Evolutionary conservation across 176 grass and related monocot species (phyloP), one percentile per base, ranked within the genome.

Genomic region (Oryza punctata): DNA sequence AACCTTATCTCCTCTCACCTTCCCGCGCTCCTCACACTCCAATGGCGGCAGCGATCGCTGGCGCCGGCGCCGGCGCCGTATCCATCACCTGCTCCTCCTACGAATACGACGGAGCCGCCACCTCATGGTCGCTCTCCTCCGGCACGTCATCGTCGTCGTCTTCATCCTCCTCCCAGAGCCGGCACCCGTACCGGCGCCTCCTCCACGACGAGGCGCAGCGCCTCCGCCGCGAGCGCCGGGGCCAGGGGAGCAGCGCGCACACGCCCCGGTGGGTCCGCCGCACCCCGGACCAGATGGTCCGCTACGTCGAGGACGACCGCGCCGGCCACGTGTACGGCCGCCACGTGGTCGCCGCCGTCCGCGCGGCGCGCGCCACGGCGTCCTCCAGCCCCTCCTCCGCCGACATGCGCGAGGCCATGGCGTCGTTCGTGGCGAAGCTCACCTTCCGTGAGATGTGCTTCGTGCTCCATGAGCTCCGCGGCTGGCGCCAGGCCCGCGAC

Each of bases 361-460:
- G 91, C 25, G 80, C 86, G 21, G 91, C 89, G 32, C 93, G 96
- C 78, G 86, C 89, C 52, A 88, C 90, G 52, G 78, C 89, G 29
- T 88, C 87, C 21, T 32, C 32, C 32, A 33, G 32, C 32, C 84
- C 88, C 6, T 49, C 89, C 23, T 49, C 87, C 75, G 85, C 44
- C 40, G 69, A 90, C 84, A 95, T 98, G 93, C 87, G 96, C 18
- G 63, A 63, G 72, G 85, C 85, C 50, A 95, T 98, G 96, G 82
- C 87, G 7, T 93, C 96, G 29, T 98, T 98, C 82, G 87, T 98
- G 4, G 29, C 89, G 21, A 92, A 91, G 89, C 91, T 98, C 67
- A 95, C 81, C 86, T 98, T 98, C 91, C 85, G 91, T 67, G 96
- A 98, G 86, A 98, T 98, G 96, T 98, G 96, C 84, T 77, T 93